Evolutionary conservation across 225 moss, liverwort and hornwort species (phyloP).

Genomic region (Ulota crispa): DNA sequence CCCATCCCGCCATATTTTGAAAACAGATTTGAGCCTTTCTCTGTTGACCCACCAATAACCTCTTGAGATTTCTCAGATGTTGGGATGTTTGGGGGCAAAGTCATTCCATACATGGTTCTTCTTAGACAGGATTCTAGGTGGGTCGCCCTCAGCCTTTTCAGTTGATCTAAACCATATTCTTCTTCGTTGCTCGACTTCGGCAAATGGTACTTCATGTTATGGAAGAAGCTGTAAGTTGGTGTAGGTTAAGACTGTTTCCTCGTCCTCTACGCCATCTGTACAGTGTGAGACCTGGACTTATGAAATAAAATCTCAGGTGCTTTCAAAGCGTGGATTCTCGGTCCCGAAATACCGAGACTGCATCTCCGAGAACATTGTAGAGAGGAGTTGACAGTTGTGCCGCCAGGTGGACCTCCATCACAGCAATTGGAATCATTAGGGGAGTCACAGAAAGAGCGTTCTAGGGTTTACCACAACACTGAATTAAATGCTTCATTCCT

Average conservation of each 20-base stretch:
- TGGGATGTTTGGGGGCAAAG: slow-evolving; percentile 13
- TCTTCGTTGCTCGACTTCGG: neutral
- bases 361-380: neutral
- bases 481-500: neutral
- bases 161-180: slow-evolving; percentile 18
- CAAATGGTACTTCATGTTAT: neutral
- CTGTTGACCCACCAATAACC: slow-evolving; percentile 14
- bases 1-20: slow-evolving; percentile 10
- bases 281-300: slow-evolving; percentile 27
- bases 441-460: neutral
- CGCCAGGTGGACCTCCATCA: neutral
- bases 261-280: slow-evolving; percentile 27
- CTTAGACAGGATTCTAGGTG: slow-evolving; percentile 18
- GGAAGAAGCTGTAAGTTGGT: slow-evolving; percentile 16
- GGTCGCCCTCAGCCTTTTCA: slow-evolving; percentile 8
- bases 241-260: slow-evolving; percentile 7
- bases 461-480: neutral
- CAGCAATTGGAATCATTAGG: neutral
- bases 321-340: neutral
- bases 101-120: slow-evolving; percentile 11
- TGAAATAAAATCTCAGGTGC: slow-evolving; percentile 37
- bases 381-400: neutral
- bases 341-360: neutral
- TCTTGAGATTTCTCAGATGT: slow-evolving; percentile 26
- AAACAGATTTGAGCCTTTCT: slow-evolving; percentile 28